Percentiles rank a stretch among this genome's conserved stretches.
Conservation (phyloP, 345 rosid genomes). For the Balakata baccata region DNA sequence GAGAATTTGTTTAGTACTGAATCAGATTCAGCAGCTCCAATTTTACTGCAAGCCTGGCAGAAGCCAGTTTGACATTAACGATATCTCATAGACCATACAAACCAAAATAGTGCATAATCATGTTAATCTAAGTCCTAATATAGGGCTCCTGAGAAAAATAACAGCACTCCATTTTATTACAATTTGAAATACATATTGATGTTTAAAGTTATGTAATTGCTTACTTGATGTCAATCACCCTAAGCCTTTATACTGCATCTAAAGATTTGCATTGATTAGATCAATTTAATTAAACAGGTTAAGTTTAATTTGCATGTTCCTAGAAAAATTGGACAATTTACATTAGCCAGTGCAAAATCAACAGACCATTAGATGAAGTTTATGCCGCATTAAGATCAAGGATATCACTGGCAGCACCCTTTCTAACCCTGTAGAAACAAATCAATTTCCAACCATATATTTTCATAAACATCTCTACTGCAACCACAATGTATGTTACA, state of each 20-base stretch:
- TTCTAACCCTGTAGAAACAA: neutral
- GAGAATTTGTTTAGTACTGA: conserved; percentile 53
- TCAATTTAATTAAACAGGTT: neutral
- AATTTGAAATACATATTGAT: neutral
- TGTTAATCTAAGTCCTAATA: neutral
- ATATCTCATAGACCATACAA: conserved; percentile 20
- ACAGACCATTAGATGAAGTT: neutral
- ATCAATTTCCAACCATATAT: neutral
- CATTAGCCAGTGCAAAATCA: neutral
- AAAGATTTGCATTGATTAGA: neutral
- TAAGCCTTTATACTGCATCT: neutral
- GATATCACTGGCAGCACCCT: neutral
- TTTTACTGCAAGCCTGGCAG: conserved; percentile 66
- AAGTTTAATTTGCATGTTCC: neutral
- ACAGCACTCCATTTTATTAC: neutral
- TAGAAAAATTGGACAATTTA: neutral
- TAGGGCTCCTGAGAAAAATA: neutral
- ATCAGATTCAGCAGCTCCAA: conserved; percentile 82
- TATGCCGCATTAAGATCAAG: neutral
- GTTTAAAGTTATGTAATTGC: neutral
- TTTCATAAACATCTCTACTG: neutral
- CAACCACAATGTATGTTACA: neutral
- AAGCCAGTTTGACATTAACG: conserved; percentile 32
- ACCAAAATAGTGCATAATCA: neutral
- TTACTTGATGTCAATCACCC: neutral